phyloP scores from a whole-genome alignment of 768 basidiomycete species.

The Phanerochaete carnosa region DNA sequence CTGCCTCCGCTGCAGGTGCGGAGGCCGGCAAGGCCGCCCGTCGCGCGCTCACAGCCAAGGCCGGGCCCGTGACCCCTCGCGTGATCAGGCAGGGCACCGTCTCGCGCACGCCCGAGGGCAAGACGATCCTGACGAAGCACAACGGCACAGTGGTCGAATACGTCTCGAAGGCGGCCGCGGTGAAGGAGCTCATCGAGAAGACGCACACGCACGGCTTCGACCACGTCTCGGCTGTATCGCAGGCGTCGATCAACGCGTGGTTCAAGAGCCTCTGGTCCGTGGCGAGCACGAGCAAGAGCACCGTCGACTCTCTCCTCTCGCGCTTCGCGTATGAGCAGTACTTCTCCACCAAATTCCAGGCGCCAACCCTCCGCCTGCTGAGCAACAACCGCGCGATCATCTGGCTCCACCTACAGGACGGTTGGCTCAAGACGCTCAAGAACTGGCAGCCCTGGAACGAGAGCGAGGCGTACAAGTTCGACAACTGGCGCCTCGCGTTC shows the following conservation, averaged over 20 bases:
- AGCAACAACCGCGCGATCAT: conserved; percentile 22
- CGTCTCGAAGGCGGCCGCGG: conserved; percentile 8
- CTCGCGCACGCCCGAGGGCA: not conserved
- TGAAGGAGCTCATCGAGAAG: conserved; percentile 17
- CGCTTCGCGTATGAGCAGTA: conserved; percentile 15
- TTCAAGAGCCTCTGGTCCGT: conserved; percentile 17
- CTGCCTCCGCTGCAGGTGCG: not conserved
- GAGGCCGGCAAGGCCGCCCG: not conserved
- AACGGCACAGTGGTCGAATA: not conserved
- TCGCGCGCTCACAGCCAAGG: not conserved
- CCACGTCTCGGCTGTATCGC: conserved; percentile 24
- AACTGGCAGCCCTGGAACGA: conserved; percentile 14
- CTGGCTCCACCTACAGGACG: conserved; percentile 20
- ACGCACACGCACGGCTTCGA: conserved; percentile 25
- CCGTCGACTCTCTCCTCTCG: conserved; percentile 8
- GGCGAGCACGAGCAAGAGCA: conserved; percentile 10
- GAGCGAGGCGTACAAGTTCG: conserved; percentile 19
- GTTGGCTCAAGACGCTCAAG: conserved; percentile 19
- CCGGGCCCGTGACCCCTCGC: not conserved
- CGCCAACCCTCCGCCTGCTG: conserved; percentile 20
- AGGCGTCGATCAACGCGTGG: conserved; percentile 24
- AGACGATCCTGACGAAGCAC: conserved; percentile 1
- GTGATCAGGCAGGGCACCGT: conserved; percentile 5
- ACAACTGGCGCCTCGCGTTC: conserved; percentile 26
- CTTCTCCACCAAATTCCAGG: conserved; percentile 22